A percentile compares a stretch with the other conserved stretches of the same genome.
Conservation (phyloP, 1,139 yeast genomes). For the Kodamaea sp. region DNA sequence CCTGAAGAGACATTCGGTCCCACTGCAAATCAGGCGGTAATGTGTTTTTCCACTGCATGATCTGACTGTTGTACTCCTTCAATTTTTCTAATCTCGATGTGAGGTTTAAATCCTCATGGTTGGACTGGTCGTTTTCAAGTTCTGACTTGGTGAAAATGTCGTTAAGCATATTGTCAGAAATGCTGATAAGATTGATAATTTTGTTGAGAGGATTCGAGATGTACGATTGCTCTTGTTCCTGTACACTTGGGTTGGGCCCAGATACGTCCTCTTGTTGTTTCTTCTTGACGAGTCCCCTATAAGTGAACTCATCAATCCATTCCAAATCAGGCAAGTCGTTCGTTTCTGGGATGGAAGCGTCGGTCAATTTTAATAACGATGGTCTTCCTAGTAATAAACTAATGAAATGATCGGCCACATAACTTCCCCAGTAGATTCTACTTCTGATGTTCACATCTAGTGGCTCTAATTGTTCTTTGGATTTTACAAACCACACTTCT, state of each 20-base stretch:
- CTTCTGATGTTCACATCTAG: conserved; percentile 57
- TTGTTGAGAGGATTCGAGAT: conserved; percentile 50
- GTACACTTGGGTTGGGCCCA: background rate
- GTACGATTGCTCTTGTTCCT: conserved; percentile 30
- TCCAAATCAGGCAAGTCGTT: conserved; percentile 61
- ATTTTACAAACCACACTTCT: conserved; percentile 52
- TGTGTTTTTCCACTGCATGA: conserved; percentile 50
- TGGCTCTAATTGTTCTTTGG: conserved; percentile 28
- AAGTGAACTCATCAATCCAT: conserved; percentile 53
- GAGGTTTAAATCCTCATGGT: conserved; percentile 31
- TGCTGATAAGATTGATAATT: conserved; percentile 49
- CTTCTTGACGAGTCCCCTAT: conserved; percentile 21
- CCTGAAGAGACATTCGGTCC: conserved; percentile 42
- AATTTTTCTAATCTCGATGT: conserved; percentile 40
- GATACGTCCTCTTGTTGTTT: background rate
- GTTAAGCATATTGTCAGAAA: conserved; percentile 55
- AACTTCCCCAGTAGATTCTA: conserved; percentile 68
- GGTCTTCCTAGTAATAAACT: conserved; percentile 62
- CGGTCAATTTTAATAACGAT: conserved; percentile 54
- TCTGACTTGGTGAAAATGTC: conserved; percentile 48
- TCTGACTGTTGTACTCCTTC: conserved; percentile 48
- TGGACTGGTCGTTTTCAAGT: conserved; percentile 16
- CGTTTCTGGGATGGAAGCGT: conserved; percentile 63
- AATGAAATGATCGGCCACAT: conserved; percentile 64
- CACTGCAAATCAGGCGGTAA: conserved; percentile 53